A percentile compares a stretch with the other conserved stretches of the same genome.
phyloP scores from a whole-genome alignment of 805 yeast species.

The Yamadazyma sp. region DNA sequence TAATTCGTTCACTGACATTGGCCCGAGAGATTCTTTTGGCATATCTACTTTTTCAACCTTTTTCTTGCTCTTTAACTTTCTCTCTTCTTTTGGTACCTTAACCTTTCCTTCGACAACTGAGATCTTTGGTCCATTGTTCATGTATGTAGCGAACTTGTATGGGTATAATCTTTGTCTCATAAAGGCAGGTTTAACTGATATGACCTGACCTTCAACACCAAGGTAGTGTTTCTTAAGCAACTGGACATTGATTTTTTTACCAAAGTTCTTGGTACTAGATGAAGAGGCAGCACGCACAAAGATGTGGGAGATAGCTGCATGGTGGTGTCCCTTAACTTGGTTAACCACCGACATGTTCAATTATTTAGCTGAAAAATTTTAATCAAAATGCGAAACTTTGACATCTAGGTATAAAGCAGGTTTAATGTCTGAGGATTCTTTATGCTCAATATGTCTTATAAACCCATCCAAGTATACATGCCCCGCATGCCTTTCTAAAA shows the following conservation, averaged over 20 bases:
- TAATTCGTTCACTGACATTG: slow-evolving; percentile 41
- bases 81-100: slow-evolving; percentile 16
- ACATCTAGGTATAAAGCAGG: background rate
- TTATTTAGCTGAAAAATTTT: slow-evolving; percentile 4
- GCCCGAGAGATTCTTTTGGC: slow-evolving; percentile 17
- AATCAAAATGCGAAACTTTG: background rate
- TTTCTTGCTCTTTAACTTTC: slow-evolving; percentile 7
- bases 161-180: slow-evolving; percentile 81
- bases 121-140: slow-evolving; percentile 41
- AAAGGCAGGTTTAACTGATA: slow-evolving; percentile 71
- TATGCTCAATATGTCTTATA: slow-evolving; percentile 37
- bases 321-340: background rate
- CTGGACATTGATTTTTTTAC: slow-evolving; percentile 52
- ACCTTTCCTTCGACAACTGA: slow-evolving; percentile 35
- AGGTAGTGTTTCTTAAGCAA: slow-evolving; percentile 65
- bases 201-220: slow-evolving; percentile 71
- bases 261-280: background rate
- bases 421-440: slow-evolving; percentile 3
- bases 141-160: slow-evolving; percentile 71
- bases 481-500: slow-evolving; percentile 67
- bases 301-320: background rate
- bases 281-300: slow-evolving; percentile 3
- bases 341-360: slow-evolving; percentile 1
- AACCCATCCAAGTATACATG: slow-evolving; percentile 64
- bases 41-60: background rate